Base-by-base conservation (phyloP, 2,329 filamentous ascomycete species). In the Diaporthe aspalathi region DNA sequence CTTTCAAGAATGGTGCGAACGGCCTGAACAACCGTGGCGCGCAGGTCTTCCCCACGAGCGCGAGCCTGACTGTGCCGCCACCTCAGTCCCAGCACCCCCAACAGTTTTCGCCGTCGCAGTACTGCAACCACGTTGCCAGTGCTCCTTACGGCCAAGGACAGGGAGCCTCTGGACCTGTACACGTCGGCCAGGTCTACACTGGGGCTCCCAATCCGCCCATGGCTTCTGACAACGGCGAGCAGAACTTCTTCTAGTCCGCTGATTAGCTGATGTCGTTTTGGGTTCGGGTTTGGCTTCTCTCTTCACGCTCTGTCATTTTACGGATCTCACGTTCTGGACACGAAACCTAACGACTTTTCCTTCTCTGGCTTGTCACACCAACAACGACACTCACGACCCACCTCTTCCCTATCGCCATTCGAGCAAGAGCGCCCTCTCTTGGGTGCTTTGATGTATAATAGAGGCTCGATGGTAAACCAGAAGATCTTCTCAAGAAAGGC, bases 1-100 rank as follows among this genome's bases (percentile, higher is more conserved):
- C 76, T 80, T 62, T 75, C 76, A 63, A 81, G 67, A 79, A 77
- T 52, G 79, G 79, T 63, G 50, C 74, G 69, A 79, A 77, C 60
- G 79, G 79, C 49, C 70, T 81, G 38, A 80, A 79, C 32, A 75
- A 67, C 38, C 74, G 73, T 67, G 71, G 72, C 24, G 68, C 62
- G 9, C 74, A 74, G 8, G 70, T 74, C 47, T 76, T 74, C 35
- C 74, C 74, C 5, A 72, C 54, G 71, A 75, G 73, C 68, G 40
- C 70, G 32, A 69, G 65, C 12, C 52, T 76, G 32, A 72, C 73
- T 20, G 74, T 74, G 22, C 74, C 74, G 40, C 74, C 74, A 49
- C 72, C 74, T 11, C 75, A 74, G 62, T 50, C 74, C n/a, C 76
- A 77, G 74, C 62, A 60, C 54, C 72, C 66, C 24, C 76, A 76